These are phyloP conservation scores for Skeletonema grethae DNA, from an alignment of 108 stramenopile species.

Conservation along the genomic window DNA sequence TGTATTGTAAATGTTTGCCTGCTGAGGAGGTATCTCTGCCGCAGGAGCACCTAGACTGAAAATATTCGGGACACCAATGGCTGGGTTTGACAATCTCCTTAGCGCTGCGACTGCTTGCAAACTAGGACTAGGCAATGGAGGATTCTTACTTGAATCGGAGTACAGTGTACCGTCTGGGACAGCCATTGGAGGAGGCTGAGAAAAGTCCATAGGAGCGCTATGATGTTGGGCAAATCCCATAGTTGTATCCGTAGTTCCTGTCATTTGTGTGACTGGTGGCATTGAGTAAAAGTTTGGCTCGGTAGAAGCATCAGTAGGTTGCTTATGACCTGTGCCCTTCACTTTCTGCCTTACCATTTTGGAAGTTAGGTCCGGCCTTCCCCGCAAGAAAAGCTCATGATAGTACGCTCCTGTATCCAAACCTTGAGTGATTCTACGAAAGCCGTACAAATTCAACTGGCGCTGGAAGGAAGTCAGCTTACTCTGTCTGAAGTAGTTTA, in stretches of 20 bases:
- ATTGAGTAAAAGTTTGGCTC: slow-evolving; percentile 89
- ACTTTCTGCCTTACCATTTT: slow-evolving; percentile 87
- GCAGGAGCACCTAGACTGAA: slow-evolving; percentile 6
- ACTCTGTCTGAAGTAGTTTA: slow-evolving; percentile 85
- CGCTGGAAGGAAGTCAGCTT: slow-evolving; percentile 84
- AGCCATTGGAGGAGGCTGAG: neutral
- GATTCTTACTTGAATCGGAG: neutral
- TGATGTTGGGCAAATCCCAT: neutral
- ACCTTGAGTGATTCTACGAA: slow-evolving; percentile 88
- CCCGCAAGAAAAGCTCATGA: slow-evolving; percentile 85
- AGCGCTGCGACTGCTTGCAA: neutral
- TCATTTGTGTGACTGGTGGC: slow-evolving; percentile 29
- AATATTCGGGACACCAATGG: neutral
- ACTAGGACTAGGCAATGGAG: slow-evolving; percentile 1
- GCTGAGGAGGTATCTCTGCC: neutral
- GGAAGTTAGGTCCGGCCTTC: slow-evolving; percentile 70
- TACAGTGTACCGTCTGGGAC: neutral
- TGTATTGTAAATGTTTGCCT: neutral
- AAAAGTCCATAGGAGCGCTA: neutral
- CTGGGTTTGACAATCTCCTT: neutral
- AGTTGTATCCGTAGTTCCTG: neutral
- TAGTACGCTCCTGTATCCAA: slow-evolving; percentile 85
- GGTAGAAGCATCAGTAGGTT: slow-evolving; percentile 76
- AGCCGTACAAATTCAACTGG: slow-evolving; percentile 93
- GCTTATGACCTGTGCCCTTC: slow-evolving; percentile 90